Conservation (phyloP, 2,329 filamentous ascomycete species). For the Phialophora tarda region DNA sequence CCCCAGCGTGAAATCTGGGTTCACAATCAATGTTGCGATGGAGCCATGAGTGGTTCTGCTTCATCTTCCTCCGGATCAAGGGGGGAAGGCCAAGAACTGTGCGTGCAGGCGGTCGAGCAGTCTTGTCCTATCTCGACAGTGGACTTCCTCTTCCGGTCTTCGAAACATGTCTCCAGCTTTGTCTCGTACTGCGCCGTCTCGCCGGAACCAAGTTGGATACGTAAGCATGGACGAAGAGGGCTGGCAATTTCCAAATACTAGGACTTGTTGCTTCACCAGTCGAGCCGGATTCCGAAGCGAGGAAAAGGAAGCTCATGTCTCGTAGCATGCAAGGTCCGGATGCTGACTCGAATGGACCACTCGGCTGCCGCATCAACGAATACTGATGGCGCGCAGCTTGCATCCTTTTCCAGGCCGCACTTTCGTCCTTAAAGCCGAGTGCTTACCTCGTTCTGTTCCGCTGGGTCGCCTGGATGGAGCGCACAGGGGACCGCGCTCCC, state of each 20-base stretch:
- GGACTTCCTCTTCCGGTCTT: neutral
- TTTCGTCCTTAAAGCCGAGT: slow-evolving; percentile 3
- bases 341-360: slow-evolving; percentile 7
- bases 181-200: slow-evolving; percentile 13
- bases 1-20: slow-evolving; percentile 13
- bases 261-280: no score
- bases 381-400: slow-evolving; percentile 13
- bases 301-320: slow-evolving; percentile 5
- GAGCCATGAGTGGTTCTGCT: neutral
- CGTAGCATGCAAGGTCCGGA: slow-evolving; percentile 4
- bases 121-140: slow-evolving; percentile 8
- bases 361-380: slow-evolving; percentile 18
- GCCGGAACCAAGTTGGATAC: slow-evolving; percentile 3
- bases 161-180: neutral
- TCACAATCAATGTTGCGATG: neutral
- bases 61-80: neutral
- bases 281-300: slow-evolving; percentile 13
- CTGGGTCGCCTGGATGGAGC: neutral
- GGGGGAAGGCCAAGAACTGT: neutral
- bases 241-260: neutral
- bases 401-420: slow-evolving; percentile 2
- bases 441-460: slow-evolving; percentile 14
- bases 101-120: neutral
- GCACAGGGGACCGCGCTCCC: slow-evolving; percentile 1
- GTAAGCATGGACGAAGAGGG: slow-evolving; percentile 12